These are phyloP conservation scores for Saitoella complicata DNA, from an alignment of 805 yeast genomes.

Conservation along the genomic window DNA sequence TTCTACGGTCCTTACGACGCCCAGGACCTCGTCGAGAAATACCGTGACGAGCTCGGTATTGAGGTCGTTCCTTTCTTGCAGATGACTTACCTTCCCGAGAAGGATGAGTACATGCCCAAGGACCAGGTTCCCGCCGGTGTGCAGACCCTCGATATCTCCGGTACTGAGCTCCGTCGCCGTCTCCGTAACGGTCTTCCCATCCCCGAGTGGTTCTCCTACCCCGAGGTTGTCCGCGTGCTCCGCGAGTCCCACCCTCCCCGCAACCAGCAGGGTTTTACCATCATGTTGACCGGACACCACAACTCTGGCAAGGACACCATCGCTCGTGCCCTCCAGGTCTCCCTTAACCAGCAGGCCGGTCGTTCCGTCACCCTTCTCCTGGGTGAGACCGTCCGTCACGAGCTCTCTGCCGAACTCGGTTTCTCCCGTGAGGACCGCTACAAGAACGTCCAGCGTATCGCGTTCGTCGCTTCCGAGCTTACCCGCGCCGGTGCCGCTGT, in stretches of 20 bases:
- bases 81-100: slow-evolving; percentile 92
- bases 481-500: slow-evolving; percentile 88
- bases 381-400: slow-evolving; percentile 27
- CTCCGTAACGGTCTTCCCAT: slow-evolving; percentile 73
- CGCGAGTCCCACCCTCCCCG: slow-evolving; percentile 92
- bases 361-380: slow-evolving; percentile 55
- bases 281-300: slow-evolving; percentile 45
- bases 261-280: slow-evolving; percentile 71
- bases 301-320: slow-evolving; percentile 47
- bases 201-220: slow-evolving; percentile 95
- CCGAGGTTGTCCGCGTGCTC: slow-evolving; percentile 82
- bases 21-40: slow-evolving; percentile 67
- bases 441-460: slow-evolving; percentile 30
- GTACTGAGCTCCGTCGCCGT: slow-evolving; percentile 83
- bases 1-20: slow-evolving; percentile 97
- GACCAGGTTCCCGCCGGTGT: slow-evolving; percentile 71
- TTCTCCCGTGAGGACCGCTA: slow-evolving; percentile 25
- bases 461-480: slow-evolving; percentile 56
- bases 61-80: slow-evolving; percentile 91
- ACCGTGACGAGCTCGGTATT: slow-evolving; percentile 63
- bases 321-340: slow-evolving; percentile 72
- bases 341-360: slow-evolving; percentile 79
- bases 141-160: slow-evolving; percentile 79
- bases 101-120: slow-evolving; percentile 86
- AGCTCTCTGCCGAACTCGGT: slow-evolving; percentile 27